phyloP scores from a whole-genome alignment of 352 stramenopile species.

The Globisporangium spiculum region DNA sequence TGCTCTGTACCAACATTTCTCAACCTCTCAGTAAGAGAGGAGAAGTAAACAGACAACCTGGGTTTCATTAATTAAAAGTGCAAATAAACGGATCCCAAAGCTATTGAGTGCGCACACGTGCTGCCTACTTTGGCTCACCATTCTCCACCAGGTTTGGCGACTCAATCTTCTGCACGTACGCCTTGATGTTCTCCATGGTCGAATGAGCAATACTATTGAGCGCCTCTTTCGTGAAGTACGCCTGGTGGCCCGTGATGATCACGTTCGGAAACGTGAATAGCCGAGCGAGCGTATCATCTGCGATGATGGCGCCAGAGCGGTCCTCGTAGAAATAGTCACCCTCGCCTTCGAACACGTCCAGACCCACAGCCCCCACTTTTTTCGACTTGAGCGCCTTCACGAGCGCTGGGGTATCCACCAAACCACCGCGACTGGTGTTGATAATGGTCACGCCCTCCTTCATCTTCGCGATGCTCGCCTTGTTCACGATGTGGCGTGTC shows the following conservation, averaged over 20 bases:
- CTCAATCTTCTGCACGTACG: slow-evolving; percentile 29
- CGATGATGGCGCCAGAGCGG: slow-evolving; percentile 60
- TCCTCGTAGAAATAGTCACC: slow-evolving; percentile 80
- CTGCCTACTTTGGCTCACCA: slow-evolving; percentile 14
- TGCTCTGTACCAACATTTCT: slow-evolving; percentile 17
- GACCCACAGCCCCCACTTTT: slow-evolving; percentile 72
- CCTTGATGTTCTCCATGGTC: slow-evolving; percentile 75
- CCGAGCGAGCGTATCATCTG: slow-evolving; percentile 65
- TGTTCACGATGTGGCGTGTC: slow-evolving; percentile 86
- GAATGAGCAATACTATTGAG: slow-evolving; percentile 68
- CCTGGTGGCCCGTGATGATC: slow-evolving; percentile 77
- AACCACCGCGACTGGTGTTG: slow-evolving; percentile 86
- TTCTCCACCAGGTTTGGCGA: slow-evolving; percentile 61
- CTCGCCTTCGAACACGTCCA: slow-evolving; percentile 89
- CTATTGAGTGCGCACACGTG: background rate
- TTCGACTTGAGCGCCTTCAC: slow-evolving; percentile 74
- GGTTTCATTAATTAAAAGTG: background rate
- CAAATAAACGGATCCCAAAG: background rate
- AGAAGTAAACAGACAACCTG: background rate
- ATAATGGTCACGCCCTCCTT: slow-evolving; percentile 89
- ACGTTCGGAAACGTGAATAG: slow-evolving; percentile 84
- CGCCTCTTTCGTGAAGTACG: slow-evolving; percentile 79
- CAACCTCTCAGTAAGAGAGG: background rate
- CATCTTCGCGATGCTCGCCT: slow-evolving; percentile 79
- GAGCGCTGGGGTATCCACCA: slow-evolving; percentile 84